Evolutionary conservation across 2,329 filamentous ascomycete genomes (phyloP), one percentile per base, ranked within the genome.

Genomic region (Pyrenochaeta sp.): DNA sequence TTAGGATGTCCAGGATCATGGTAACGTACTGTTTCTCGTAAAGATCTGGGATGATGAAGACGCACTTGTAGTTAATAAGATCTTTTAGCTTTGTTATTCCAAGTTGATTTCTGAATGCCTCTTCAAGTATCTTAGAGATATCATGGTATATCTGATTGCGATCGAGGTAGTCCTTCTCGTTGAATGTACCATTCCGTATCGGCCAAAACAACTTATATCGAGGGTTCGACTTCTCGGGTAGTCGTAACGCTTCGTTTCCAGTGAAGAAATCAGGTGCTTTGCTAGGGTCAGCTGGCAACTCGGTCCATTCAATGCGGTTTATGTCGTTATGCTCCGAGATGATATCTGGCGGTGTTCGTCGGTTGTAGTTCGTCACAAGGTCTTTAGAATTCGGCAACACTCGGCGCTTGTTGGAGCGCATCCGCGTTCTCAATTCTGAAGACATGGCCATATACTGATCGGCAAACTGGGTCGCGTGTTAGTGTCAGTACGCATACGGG

Each of bases 331-430:
- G 95, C 72, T 95, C 91, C 5, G 91, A 90, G 59, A 99, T 98
- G 48, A 90, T 86, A 67, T 98, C 95, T 6, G 92, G 90, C 34
- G 91, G 88, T 0, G 89, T 91, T 47, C 92, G 87, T 52, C 91
- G 88, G 78, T 99, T 99, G 84, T 91, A 98, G 73, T 97, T 98
- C 64, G 93, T 88, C 1, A 97, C 94, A 57, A 97, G 83, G 73
- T 99, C 95, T 77, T 97, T 96, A 0, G 93, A 97, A 75, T 98
- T 98, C n/a, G 95, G 95, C 49, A 98, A 81, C 15, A 97, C 93
- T 75, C 96, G 91, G 73, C 92, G 89, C 83, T 98, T 98, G 80
- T 97, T 97, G 66, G 88, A 87, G 61, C 94, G 89, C 91, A 98
- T 96, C 50, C 92, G 91, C 2, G 90, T 81, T 79, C 96, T 97